Base-by-base conservation (phyloP, 495 filamentous ascomycete species). In the Aspergillus bertholletiae region DNA sequence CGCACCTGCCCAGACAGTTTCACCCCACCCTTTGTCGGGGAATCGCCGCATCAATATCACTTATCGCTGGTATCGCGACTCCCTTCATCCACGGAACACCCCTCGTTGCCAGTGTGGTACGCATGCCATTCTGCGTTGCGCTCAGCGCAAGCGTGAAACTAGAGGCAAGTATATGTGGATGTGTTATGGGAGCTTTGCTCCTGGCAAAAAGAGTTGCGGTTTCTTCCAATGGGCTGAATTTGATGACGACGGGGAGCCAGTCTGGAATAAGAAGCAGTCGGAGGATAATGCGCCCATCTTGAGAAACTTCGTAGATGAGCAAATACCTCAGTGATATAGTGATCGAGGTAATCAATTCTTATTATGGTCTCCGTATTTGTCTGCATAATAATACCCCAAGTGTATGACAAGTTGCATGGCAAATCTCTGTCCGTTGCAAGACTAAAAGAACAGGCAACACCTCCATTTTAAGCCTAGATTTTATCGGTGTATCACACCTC, bases 211-310 rank as follows among this genome's bases (percentile, higher is more conserved):
- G 51, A 83, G 83, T 1, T 96, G 92, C 58, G 74, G 79, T 0
- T 96, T 88, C 59, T 96, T 96, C 58, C 79, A 88, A 53, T 97
- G 92, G 92, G 92, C 88, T 1, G 81, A 87, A 53, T 96, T 97
- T 68, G 86, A 94, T 62, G 85, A 92, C 23, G 86, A 95, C 69
- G 93, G 93, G 27, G 81, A 88, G 65, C 90, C 91, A 0, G 68
- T 85, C 12, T 88, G 88, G 86, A 49, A 44, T 15, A 48, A 55
- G n/a, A 62, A 63, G 27, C 46, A 30, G 5, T 52, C 53, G 41
- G 60, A 47, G 8, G 60, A 68, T 48, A 22, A 53, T 40, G 69
- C 63, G 12, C 65, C 69, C 20, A 52, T 46, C 17, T 51, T 75
- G 49, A 51, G 41, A n/a, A 70, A 74, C 59, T 70, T 75, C 55